A percentile compares a stretch with the other conserved stretches of the same genome.
Evolutionary conservation across 2,329 filamentous ascomycete species (phyloP).

Genomic region (Tricladium varicosporioides): DNA sequence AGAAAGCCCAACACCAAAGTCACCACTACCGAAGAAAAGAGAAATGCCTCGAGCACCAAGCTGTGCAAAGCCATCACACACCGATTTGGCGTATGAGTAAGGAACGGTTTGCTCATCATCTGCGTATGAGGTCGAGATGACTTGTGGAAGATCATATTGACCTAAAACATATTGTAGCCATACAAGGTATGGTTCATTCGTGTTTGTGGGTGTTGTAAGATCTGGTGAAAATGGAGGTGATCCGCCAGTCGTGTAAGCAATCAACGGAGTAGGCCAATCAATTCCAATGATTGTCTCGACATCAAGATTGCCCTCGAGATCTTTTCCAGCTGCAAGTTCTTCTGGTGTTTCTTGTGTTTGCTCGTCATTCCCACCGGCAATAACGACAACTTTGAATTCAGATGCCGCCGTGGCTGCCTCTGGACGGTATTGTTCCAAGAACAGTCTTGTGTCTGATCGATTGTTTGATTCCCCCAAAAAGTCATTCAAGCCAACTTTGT

Average conservation of each 20-base stretch:
- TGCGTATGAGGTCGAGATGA: conserved; percentile 56
- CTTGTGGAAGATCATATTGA: conserved; percentile 45
- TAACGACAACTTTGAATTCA: not conserved
- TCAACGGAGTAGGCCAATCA: conserved; percentile 51
- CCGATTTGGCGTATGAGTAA: conserved; percentile 47
- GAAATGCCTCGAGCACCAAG: conserved; percentile 52
- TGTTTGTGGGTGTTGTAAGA: conserved; percentile 32
- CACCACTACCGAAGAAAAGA: conserved; percentile 50
- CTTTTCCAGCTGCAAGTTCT: not conserved
- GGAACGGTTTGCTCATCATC: conserved; percentile 57
- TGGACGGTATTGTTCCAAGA: conserved; percentile 23
- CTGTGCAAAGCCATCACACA: conserved; percentile 52
- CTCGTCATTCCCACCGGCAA: not conserved
- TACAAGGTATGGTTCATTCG: conserved; percentile 55
- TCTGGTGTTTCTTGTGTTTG: not conserved
- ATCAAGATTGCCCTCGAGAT: conserved; percentile 47
- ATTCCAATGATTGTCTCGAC: conserved; percentile 54
- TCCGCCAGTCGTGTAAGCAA: conserved; percentile 54
- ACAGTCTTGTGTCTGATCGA: conserved; percentile 21
- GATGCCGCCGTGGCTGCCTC: conserved; percentile 8
- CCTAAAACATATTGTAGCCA: conserved; percentile 50
- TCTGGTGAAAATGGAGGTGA: conserved; percentile 51
- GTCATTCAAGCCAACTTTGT: conserved; percentile 26
- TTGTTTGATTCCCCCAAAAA: conserved; percentile 25
- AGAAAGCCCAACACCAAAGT: conserved; percentile 45